Evolutionary conservation across 176 grass and related monocot species (phyloP), one percentile per base, ranked within the genome.

Genomic region (Raddia guianensis): DNA sequence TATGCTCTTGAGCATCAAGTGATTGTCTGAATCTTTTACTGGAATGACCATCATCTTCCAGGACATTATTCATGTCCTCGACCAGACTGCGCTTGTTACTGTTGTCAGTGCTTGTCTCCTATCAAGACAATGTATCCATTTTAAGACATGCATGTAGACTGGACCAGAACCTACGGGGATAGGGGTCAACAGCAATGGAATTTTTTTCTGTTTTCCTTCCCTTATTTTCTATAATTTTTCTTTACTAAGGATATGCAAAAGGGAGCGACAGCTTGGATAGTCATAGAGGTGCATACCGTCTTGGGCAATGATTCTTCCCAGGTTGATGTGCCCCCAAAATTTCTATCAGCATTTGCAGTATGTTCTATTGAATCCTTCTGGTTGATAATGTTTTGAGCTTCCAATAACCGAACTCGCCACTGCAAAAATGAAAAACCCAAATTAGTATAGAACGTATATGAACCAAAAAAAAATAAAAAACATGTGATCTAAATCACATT

Each of bases 301-400:
- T 49, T 65, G 76, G 75, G 85, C 84, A 72, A 60, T 16, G 84
- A 82, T 81, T 81, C 83, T 46, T 57, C 73, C 75, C 75, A 77
- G 40, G 83, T 66, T 77, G 83, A 76, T 10, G 62, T 54, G 53
- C 77, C 83, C 64, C 84, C 80, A 70, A 63, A 61, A 35, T 53
- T 89, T n/a, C 66, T 84, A 50, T 58, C 52, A 86, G 70, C 59
- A 79, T 66, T 78, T 73, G 74, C 49, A 34, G 65, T 56, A 89
- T 91, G 53, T 63, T 91, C 87, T 83, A 73, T 43, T 72, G 57
- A 79, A 62, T 77, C 83, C 32, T 20, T 83, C 66, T 81, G 81
- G 59, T 84, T 86, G 44, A 92, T 89, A 73, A 79, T 81, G 70
- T 89, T 86, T 84, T 86, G 84, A 87, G 90, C 87, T 84, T 92